Evolutionary conservation across 306 rosid species (phyloP), one percentile per base, ranked within the genome.

Genomic region (Begonia loranthoides): DNA sequence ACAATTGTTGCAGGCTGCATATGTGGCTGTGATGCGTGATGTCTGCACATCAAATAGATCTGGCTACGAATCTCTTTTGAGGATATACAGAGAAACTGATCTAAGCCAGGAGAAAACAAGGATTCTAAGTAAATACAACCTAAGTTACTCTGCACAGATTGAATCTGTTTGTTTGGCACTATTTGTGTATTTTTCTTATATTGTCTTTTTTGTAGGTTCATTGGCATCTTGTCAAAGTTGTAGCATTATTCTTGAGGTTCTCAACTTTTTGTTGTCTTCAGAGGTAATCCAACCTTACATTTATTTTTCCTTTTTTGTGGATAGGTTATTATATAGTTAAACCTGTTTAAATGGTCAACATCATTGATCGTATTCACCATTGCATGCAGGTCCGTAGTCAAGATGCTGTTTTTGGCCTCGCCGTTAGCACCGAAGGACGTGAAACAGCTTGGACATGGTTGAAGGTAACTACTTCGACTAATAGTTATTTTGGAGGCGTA

Each of bases 81-180:
- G 79, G 72, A 45, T 90, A 24, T 90, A 90, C 46, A 74, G 83
- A 64, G 97, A 90, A 76, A 72, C 77, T 54, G 97, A 85, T 69
- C 60, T 76, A 28, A 82, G 95, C 72, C 87, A 82, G 77, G 95
- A 90, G 79, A 90, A 79, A 76, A 82, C 85, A 44, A 87, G 94
- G 60, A 72, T 90, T 74, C 72, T 90, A 64, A 60, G 97, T 90
- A 82, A 73, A 46, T 50, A 43, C 39, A 13, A 33, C 36, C 36
- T 3, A 3, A 28, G 36, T 17, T 53, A 13, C 12, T 46, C 21
- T 41, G 44, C 43, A 45, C 38, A 62, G 13, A 0, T 7, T 12
- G 45, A 51, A 33, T 15, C 36, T 50, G 12, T 17, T 12, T 17
- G 7, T 34, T 38, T 59, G 22, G 17, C 40, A 40, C 17, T n/a